Evolutionary conservation across 768 basidiomycete genomes (phyloP).

Genomic region (Psilocybe sp.): DNA sequence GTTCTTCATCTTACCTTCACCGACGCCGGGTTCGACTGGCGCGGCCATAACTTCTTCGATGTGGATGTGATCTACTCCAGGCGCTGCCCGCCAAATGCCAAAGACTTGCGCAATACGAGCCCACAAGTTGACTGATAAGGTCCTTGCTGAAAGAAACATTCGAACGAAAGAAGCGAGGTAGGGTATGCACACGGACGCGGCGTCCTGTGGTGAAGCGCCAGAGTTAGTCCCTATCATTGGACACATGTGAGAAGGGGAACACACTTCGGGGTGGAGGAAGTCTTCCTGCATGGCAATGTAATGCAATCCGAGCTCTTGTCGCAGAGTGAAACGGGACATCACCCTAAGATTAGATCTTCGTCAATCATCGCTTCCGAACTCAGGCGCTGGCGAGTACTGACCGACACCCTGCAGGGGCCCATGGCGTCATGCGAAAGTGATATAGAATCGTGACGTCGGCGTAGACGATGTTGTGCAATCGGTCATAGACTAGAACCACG

Average conservation of each 20-base stretch:
- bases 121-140: slow-evolving; percentile 16
- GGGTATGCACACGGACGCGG: slow-evolving; percentile 19
- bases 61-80: slow-evolving; percentile 3
- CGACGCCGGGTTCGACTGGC: slow-evolving; percentile 1
- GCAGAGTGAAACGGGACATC: slow-evolving; percentile 46
- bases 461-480: slow-evolving; percentile 29
- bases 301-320: slow-evolving; percentile 30
- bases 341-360: slow-evolving; percentile 25
- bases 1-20: slow-evolving; percentile 2
- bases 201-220: slow-evolving; percentile 14
- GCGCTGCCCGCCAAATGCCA: slow-evolving; percentile 22
- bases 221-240: not conserved
- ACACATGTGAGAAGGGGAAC: not conserved
- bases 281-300: slow-evolving; percentile 51
- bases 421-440: slow-evolving; percentile 40
- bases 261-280: slow-evolving; percentile 27
- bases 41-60: slow-evolving; percentile 3
- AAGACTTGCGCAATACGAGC: slow-evolving; percentile 27
- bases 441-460: slow-evolving; percentile 48
- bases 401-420: slow-evolving; percentile 40
- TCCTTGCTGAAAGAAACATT: slow-evolving; percentile 11
- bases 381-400: slow-evolving; percentile 19
- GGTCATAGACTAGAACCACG: slow-evolving; percentile 40
- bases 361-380: not conserved
- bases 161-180: slow-evolving; percentile 17